These are phyloP conservation scores for Globisporangium lucens DNA, from an alignment of 352 stramenopile species.

Conservation along the genomic window DNA sequence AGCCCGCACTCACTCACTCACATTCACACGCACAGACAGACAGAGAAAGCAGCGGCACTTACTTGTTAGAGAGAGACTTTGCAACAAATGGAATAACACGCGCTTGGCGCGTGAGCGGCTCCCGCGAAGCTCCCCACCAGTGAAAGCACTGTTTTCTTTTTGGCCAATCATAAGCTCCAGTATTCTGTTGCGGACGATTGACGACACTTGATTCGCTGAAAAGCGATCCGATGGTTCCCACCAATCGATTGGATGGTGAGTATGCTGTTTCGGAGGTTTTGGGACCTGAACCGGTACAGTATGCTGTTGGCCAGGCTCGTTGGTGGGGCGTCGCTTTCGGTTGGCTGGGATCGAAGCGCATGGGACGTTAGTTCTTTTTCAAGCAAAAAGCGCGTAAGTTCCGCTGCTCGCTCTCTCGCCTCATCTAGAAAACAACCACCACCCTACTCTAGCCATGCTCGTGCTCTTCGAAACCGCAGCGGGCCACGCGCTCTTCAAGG, in stretches of 20 bases:
- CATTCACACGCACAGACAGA: constrained; percentile 16
- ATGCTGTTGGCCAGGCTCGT: constrained; percentile 2
- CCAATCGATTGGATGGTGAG: constrained; percentile 26
- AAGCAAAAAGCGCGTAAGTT: constrained; percentile 17
- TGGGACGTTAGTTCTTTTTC: constrained; percentile 19
- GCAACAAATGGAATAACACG: constrained; percentile 65
- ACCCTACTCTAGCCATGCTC: constrained; percentile 80
- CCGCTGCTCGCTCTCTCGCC: neutral
- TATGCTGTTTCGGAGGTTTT: constrained; percentile 18
- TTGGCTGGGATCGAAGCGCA: constrained; percentile 16
- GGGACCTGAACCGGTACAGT: neutral
- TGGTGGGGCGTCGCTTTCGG: constrained; percentile 10
- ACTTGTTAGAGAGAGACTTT: constrained; percentile 87
- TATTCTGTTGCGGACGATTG: neutral
- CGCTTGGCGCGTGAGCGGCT: neutral
- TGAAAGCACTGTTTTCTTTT: constrained; percentile 31
- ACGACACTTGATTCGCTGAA: constrained; percentile 21
- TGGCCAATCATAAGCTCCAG: constrained; percentile 8
- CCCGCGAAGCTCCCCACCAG: constrained; percentile 31
- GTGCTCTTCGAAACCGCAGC: constrained; percentile 99
- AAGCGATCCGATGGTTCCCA: constrained; percentile 20
- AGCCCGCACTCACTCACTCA: neutral
- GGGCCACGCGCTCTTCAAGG: constrained; percentile 99
- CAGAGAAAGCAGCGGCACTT: constrained; percentile 36
- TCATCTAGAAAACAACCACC: neutral